phyloP scores from a whole-genome alignment of 176 grass and related monocot genomes.

The Eremochloa ophiuroides region DNA sequence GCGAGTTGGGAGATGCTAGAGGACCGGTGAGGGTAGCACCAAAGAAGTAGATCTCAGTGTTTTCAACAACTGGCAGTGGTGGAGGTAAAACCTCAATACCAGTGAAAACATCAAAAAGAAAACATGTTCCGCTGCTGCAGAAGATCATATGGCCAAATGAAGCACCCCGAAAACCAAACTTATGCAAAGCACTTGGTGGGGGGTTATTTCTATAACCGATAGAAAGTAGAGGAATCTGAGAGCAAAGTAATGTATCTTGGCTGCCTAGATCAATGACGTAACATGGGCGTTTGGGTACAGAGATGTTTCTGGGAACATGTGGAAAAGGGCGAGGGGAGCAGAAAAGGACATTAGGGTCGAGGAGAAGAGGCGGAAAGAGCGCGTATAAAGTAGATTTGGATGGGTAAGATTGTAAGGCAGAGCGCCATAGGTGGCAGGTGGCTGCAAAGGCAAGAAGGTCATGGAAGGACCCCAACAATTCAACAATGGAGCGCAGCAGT shows the following conservation, averaged over 20 bases:
- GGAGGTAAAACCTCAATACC: conserved; percentile 13
- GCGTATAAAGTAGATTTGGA: not conserved
- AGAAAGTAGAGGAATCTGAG: not conserved
- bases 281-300: too few species aligned
- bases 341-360: not conserved
- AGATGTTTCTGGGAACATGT: too few species aligned
- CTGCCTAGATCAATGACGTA: too few species aligned
- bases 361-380: not conserved
- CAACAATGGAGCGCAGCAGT: conserved; percentile 22
- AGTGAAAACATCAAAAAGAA: conserved; percentile 36
- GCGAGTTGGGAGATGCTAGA: not conserved
- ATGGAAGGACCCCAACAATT: not conserved
- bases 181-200: not conserved
- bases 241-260: too few species aligned
- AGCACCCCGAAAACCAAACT: conserved; percentile 11
- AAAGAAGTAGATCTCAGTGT: not conserved
- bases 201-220: not conserved
- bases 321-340: not conserved
- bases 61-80: not conserved
- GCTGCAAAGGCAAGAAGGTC: conserved; percentile 10
- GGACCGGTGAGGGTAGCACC: not conserved
- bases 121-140: not conserved
- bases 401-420: not conserved
- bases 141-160: conserved; percentile 34
- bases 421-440: conserved; percentile 26